These are phyloP conservation scores for Parafenestella ontariensis DNA, from an alignment of 2,329 filamentous ascomycete species.

Conservation along the genomic window DNA sequence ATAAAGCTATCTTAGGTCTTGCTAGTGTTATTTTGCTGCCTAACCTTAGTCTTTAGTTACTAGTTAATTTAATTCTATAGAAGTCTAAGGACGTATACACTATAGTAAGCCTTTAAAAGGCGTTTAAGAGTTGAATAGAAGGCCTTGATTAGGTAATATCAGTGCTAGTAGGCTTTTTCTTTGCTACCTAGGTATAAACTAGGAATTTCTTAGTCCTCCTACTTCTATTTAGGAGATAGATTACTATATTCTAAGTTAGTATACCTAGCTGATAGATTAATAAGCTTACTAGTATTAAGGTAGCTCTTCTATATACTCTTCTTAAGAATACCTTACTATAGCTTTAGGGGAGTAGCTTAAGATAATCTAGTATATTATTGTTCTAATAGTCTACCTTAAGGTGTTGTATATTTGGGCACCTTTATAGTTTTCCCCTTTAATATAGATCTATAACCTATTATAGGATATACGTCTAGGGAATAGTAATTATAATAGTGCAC, in stretches of 20 bases:
- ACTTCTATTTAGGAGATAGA: background rate
- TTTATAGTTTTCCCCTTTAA: background rate
- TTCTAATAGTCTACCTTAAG: background rate
- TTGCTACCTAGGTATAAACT: background rate
- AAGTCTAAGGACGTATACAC: background rate
- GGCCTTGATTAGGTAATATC: background rate
- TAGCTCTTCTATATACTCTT: background rate
- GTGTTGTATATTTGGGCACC: background rate
- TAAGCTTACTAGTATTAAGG: background rate
- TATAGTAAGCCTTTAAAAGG: background rate
- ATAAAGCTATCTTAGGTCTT: background rate
- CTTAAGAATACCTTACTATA: background rate
- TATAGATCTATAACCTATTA: background rate
- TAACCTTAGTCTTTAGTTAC: background rate
- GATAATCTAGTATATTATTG: background rate
- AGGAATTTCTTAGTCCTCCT: background rate
- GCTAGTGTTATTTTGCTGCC: background rate
- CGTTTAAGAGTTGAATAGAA: background rate
- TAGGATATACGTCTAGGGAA: background rate
- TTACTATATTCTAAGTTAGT: background rate
- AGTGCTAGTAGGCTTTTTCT: background rate
- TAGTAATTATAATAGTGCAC: too few relatives aligned
- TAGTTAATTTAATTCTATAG: background rate
- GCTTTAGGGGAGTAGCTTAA: background rate
- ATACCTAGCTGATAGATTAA: background rate